Percentiles rank a stretch among this genome's conserved stretches.
phyloP scores from a whole-genome alignment of 495 filamentous ascomycete species.

The Aspergillus olivimuriae region DNA sequence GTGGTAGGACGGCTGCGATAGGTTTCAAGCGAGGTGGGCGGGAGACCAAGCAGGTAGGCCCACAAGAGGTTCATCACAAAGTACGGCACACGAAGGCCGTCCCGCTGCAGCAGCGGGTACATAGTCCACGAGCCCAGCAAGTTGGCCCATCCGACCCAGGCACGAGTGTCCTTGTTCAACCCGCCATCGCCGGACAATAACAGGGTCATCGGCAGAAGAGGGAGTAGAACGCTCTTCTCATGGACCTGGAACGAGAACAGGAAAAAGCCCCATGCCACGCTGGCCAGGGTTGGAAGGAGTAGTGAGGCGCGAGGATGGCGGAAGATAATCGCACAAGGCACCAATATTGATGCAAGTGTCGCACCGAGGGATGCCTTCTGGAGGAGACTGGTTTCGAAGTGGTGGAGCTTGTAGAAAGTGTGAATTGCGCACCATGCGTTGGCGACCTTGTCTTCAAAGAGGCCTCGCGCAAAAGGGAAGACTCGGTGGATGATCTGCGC shows the following conservation, averaged over 20 bases:
- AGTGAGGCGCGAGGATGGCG: constrained; percentile 68
- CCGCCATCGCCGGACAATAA: constrained; percentile 72
- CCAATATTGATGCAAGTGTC: constrained; percentile 68
- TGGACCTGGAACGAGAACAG: constrained; percentile 96
- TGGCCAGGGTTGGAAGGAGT: constrained; percentile 69
- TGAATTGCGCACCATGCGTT: constrained; percentile 96
- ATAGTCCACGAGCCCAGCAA: constrained; percentile 88
- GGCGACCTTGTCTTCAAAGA: constrained; percentile 98
- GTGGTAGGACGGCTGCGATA: constrained; percentile 46
- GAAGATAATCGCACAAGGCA: constrained; percentile 74
- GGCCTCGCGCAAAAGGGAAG: constrained; percentile 86
- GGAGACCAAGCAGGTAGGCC: constrained; percentile 84
- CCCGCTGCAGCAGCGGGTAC: constrained; percentile 81
- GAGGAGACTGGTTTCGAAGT: constrained; percentile 58
- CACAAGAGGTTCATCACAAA: constrained; percentile 75
- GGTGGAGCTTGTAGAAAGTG: constrained; percentile 75
- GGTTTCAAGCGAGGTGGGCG: constrained; percentile 62
- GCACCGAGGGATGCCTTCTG: constrained; percentile 71
- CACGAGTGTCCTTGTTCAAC: constrained; percentile 63
- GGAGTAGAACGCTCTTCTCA: constrained; percentile 91
- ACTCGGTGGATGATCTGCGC: constrained; percentile 80
- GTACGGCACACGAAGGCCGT: constrained; percentile 80
- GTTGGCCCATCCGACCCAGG: constrained; percentile 93
- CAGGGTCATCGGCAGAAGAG: constrained; percentile 85
- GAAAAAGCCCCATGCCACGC: constrained; percentile 93